These are phyloP conservation scores for Albugo candida DNA, from an alignment of 352 stramenopile species.

Conservation along the genomic window DNA sequence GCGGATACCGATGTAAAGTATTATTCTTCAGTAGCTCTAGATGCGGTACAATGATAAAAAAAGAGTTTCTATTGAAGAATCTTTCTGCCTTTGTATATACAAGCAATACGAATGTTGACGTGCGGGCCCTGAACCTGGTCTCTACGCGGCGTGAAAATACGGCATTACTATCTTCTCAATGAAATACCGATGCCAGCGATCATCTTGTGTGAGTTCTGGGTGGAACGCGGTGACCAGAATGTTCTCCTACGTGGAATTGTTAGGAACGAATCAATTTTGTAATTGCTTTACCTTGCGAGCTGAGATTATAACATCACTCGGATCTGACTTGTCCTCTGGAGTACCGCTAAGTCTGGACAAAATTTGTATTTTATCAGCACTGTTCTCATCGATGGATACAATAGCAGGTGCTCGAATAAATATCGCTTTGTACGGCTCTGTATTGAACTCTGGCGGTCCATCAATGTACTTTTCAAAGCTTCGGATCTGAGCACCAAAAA, in stretches of 20 bases:
- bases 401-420: slow-evolving; percentile 96
- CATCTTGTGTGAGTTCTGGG: slow-evolving; percentile 87
- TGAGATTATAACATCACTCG: slow-evolving; percentile 62
- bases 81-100: background rate
- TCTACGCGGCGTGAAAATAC: background rate
- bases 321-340: slow-evolving; percentile 54
- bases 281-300: slow-evolving; percentile 29
- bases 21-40: slow-evolving; percentile 64
- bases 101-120: background rate
- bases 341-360: slow-evolving; percentile 73
- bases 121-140: background rate
- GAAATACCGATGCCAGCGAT: slow-evolving; percentile 91
- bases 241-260: slow-evolving; percentile 34
- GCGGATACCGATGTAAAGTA: slow-evolving; percentile 73
- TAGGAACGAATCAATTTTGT: slow-evolving; percentile 1
- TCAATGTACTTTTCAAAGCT: slow-evolving; percentile 48
- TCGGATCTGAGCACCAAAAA: slow-evolving; percentile 89
- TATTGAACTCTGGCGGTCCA: slow-evolving; percentile 31
- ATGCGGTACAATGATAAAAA: slow-evolving; percentile 17
- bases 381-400: slow-evolving; percentile 67
- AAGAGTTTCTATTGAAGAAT: background rate
- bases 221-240: slow-evolving; percentile 92
- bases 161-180: slow-evolving; percentile 46
- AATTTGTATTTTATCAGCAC: slow-evolving; percentile 41
- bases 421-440: slow-evolving; percentile 80